Conservation (phyloP, 2,329 filamentous ascomycete species). For the Stachybotrys elegans region DNA sequence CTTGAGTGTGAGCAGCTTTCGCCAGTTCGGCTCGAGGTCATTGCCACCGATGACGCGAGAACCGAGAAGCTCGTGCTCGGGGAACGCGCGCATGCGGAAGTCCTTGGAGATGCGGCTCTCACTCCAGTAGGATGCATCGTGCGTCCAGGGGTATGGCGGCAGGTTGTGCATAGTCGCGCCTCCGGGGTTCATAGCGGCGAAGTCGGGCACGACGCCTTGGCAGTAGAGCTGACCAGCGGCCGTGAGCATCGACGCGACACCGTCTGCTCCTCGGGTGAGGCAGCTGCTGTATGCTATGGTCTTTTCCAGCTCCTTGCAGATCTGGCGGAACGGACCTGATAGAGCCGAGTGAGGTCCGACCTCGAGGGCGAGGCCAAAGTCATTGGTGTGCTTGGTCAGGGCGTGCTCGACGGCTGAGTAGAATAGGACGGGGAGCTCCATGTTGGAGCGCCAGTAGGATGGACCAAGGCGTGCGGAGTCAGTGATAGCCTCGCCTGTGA, state of each 20-base stretch:
- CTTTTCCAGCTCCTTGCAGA: background rate
- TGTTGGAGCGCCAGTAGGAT: conserved; percentile 19
- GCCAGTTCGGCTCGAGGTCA: conserved; percentile 19
- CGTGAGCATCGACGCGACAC: background rate
- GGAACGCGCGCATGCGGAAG: background rate
- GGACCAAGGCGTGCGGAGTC: conserved; percentile 1
- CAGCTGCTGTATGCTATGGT: background rate
- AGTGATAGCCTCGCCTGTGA: background rate
- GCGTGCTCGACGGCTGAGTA: conserved; percentile 4
- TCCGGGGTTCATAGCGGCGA: background rate
- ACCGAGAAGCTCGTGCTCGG: background rate
- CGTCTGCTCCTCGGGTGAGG: background rate
- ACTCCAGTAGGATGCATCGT: background rate
- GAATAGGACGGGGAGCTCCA: conserved; percentile 18
- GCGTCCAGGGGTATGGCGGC: background rate
- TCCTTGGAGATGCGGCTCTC: background rate
- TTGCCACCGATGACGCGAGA: background rate
- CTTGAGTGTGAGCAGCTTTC: conserved; percentile 27
- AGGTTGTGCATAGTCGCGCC: background rate
- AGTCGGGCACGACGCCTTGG: conserved; percentile 8
- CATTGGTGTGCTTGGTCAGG: background rate
- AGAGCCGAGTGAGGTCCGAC: conserved; percentile 12
- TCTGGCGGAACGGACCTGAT: conserved; percentile 8
- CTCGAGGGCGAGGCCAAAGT: conserved; percentile 10
- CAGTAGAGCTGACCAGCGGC: background rate